Conservation (phyloP, 805 yeast species). For the Candida stauntonica region DNA sequence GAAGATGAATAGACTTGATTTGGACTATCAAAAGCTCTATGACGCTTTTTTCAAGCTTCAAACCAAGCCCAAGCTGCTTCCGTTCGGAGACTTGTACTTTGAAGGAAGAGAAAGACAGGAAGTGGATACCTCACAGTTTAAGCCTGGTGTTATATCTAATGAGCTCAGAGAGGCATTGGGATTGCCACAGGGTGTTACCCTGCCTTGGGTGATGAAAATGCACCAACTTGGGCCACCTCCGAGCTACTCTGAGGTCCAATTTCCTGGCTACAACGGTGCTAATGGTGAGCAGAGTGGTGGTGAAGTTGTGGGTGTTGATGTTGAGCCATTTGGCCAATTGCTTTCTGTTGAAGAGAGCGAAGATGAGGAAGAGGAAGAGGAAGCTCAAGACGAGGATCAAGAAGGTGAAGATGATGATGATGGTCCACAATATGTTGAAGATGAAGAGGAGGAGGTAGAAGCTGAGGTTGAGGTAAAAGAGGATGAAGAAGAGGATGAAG, state of each 20-base stretch:
- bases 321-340: slow-evolving; percentile 31
- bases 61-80: slow-evolving; percentile 61
- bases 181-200: slow-evolving; percentile 43
- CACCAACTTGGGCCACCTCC: slow-evolving; percentile 78
- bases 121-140: slow-evolving; percentile 35
- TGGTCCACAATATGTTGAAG: slow-evolving; percentile 5
- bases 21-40: slow-evolving; percentile 76
- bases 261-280: slow-evolving; percentile 51
- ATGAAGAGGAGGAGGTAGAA: slow-evolving; percentile 5
- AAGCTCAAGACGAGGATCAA: slow-evolving; percentile 18
- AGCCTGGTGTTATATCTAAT: slow-evolving; percentile 67
- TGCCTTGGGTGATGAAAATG: slow-evolving; percentile 78
- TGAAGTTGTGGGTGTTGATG: slow-evolving; percentile 12
- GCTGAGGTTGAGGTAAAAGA: slow-evolving; percentile 11
- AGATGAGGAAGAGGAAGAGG: slow-evolving; percentile 23
- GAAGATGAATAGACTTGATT: slow-evolving; percentile 77
- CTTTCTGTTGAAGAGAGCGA: slow-evolving; percentile 25
- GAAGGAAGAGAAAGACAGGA: slow-evolving; percentile 69
- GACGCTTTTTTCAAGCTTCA: slow-evolving; percentile 86
- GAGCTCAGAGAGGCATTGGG: slow-evolving; percentile 68
- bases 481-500: slow-evolving; percentile 10
- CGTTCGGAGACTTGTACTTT: slow-evolving; percentile 72
- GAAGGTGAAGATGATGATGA: slow-evolving; percentile 26
- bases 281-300: slow-evolving; percentile 25
- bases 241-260: slow-evolving; percentile 58